Evolutionary conservation across 306 rosid species (phyloP), one percentile per base, ranked within the genome.

Genomic region (Lablab purpureus): DNA sequence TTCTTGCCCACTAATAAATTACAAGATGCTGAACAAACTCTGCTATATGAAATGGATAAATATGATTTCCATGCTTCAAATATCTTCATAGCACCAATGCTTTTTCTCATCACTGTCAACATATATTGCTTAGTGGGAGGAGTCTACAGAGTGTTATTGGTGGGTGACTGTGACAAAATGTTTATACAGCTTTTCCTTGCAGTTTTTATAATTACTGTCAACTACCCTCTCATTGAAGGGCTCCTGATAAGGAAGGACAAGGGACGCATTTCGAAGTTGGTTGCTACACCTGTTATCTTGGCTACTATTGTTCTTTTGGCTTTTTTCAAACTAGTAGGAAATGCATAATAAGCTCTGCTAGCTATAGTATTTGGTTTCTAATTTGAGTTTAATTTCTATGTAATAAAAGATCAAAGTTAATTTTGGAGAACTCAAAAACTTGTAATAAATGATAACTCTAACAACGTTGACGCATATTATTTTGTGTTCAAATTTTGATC

Each of bases 1-100:
- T 93, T 93, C 83, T 49, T 80, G 77, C 92, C 83, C 5, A 91
- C 93, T n/a, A 84, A 91, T 73, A 91, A 93, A 87, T 85, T 30
- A 19, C 87, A 58, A 0, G 82, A 91, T 8, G 83, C 47, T 6
- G 93, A 87, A 19, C 85, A 77, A 71, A 80, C 64, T 32, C 10
- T 52, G 73, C 66, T 84, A 3, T 91, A 91, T 87, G 73, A 86
- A 40, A 83, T 47, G 71, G 94, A 89, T 15, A 67, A 81, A 51
- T 88, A 76, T 56, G 92, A 89, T 76, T 93, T 91, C 15, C 81
- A 83, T 80, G 84, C 90, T 25, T 84, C 93, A 28, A 60, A 74
- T 32, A 40, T 76, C 58, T 91, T 91, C 73, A 83, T 91, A 18
- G 86, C 55, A 79, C 98, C 97, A 21, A 43, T 88, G 90, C 81